These are phyloP conservation scores for Metarhizium guizhouense DNA, from an alignment of 2,329 filamentous ascomycete genomes.

Conservation along the genomic window DNA sequence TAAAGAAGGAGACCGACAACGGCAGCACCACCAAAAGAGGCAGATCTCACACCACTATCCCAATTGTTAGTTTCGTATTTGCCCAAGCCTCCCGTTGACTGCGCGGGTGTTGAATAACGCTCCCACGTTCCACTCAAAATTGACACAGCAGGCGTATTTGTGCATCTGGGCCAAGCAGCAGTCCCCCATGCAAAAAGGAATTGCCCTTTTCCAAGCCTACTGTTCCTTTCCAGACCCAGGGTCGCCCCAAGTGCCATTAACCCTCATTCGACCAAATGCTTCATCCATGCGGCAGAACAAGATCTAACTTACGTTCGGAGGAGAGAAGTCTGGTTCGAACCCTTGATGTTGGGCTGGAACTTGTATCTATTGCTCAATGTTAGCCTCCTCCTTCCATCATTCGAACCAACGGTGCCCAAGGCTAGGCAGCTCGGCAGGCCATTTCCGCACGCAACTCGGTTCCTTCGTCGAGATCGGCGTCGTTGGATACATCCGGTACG, in stretches of 20 bases:
- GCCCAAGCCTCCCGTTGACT: background rate
- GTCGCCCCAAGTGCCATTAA: background rate
- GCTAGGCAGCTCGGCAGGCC: background rate
- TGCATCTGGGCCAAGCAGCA: background rate
- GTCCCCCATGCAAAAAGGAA: background rate
- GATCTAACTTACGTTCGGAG: conserved; percentile 40
- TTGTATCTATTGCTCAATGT: conserved; percentile 41
- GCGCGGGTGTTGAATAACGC: background rate
- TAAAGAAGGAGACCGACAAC: conserved; percentile 50
- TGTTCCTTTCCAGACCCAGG: background rate
- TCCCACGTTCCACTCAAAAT: background rate
- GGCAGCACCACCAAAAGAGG: conserved; percentile 48
- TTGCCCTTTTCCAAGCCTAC: background rate
- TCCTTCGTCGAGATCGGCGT: background rate
- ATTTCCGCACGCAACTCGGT: background rate
- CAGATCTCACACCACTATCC: conserved; percentile 19
- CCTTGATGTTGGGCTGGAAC: conserved; percentile 45
- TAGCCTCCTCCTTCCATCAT: conserved; percentile 11
- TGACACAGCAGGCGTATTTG: background rate
- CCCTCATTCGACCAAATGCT: background rate
- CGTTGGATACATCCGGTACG: conserved; percentile 13
- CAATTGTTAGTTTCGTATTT: background rate
- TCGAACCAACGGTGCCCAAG: background rate
- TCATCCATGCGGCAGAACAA: background rate
- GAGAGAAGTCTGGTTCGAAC: conserved; percentile 35